Base-by-base conservation (phyloP, 2,329 filamentous ascomycete species). In the Bisporella sp. region DNA sequence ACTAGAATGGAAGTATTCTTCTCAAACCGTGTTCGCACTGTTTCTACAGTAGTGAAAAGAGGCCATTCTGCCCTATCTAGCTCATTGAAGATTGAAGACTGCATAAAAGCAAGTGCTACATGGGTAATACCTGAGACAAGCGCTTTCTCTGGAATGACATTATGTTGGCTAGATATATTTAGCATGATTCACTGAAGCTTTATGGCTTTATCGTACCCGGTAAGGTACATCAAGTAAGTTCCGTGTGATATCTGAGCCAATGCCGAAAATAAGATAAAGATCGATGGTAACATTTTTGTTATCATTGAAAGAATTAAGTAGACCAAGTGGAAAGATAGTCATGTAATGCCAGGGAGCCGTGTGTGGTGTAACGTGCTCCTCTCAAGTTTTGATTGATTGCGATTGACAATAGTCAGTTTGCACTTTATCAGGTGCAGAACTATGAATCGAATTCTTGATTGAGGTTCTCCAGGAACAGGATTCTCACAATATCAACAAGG, bases 1-100 rank as follows among this genome's bases (percentile, higher is more conserved):
- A 89, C 74, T 69, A 85, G 76, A 28, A 89, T 67, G 57, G 85
- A 82, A 21, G 82, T 82, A 30, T 71, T 71, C 0, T 66, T 52
- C 5, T 66, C 66, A 53, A 84, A 81, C 48, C 71, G 68, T 13
- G 61, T 53, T 4, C 80, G 76, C 11, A 75, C 70, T 9, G 71
- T 63, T 3, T 62, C 60, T 2, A 83, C 70, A 1, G 71, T 71
- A 4, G 73, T 77, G 57, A 82, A 82, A 5, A 84, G 64, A 0
- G 76, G 73, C 68, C 75, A 81, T 4, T 48, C 50, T 12, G 54
- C 50, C 6, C 40, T 47, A 1, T 67, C 67, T 37, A n/a, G 35
- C 4, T 68, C 62, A 53, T 79, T 79, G 68, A 83, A 82, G 13
- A 66, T 55, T 8, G 70, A 67, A 0, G 79, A 76, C 11, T 64